Evolutionary conservation across 768 basidiomycete species (phyloP), one percentile per base, ranked within the genome.

Genomic region (Tremella mesenterica): DNA sequence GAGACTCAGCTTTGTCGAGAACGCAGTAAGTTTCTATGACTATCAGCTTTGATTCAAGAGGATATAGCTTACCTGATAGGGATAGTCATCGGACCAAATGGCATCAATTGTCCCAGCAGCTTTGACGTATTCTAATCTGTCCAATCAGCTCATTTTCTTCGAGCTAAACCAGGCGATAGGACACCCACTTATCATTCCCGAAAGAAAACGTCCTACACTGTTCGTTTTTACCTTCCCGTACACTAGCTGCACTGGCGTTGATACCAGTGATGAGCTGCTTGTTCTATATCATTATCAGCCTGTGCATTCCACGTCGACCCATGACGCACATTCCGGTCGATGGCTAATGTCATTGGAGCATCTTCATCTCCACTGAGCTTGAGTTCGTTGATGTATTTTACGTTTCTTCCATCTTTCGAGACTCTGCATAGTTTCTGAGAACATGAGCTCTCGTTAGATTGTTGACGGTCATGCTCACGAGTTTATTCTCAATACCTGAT

Each of bases 311-410:
- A 44, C 30, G 7, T 18, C 13, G 38, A 39, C 31, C 26, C 39
- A 76, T 45, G 70, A 75, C 74, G 56, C 71, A 85, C 87, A 74
- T 81, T 71, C 8, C 76, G 72, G 67, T 85, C 75, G 12, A 81
- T 79, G 16, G 85, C 83, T 79, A 96, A 84, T 70, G 90, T 93
- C 88, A 91, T 96, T n/a, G 95, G 92, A 4, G 86, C 86, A 73
- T 97, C 95, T 69, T 92, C 92, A 30, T 83, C 85, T 27, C 73
- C 79, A 50, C 81, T 84, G 12, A 99, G 79, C 63, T 88, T 82
- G 44, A 83, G 77, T 70, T 95, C 89, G 60, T 52, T 54, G 27
- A 55, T 21, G 21, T 63, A 64, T 34, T 54, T 50, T 12, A 75
- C 59, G 4, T 51, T 56, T 49, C 57, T 50, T 1, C 69, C 70